These are phyloP conservation scores for Martensiomyces pterosporus DNA, from an alignment of 192 early-diverging fungal genomes.

Conservation along the genomic window DNA sequence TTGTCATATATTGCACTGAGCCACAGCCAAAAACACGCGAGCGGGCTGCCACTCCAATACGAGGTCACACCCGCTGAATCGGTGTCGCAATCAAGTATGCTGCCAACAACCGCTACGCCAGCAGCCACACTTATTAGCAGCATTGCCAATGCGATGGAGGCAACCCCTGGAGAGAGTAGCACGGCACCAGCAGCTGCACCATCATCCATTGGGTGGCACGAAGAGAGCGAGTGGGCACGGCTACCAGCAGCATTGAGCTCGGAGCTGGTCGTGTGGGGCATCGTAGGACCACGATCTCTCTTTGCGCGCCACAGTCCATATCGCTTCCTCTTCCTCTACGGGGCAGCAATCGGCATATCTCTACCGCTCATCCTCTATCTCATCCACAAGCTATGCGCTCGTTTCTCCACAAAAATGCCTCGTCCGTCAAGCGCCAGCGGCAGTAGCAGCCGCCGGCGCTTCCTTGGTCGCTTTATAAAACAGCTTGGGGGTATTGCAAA, in stretches of 20 bases:
- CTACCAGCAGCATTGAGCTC: slow-evolving; percentile 45
- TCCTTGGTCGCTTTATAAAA: neutral
- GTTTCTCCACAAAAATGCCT: neutral
- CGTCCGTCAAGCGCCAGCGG: no score
- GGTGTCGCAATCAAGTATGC: neutral
- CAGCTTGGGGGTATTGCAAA: slow-evolving; percentile 1
- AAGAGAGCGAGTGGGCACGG: slow-evolving; percentile 40
- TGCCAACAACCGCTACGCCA: neutral
- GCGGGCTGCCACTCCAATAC: slow-evolving; percentile 3
- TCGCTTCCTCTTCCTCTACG: slow-evolving; percentile 36
- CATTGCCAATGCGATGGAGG: no score
- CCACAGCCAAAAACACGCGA: slow-evolving; percentile 7
- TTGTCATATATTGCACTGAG: slow-evolving; percentile 21
- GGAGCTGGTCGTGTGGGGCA: slow-evolving; percentile 47
- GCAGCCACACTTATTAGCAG: no score
- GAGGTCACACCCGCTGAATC: neutral
- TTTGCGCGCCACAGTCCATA: slow-evolving; percentile 35
- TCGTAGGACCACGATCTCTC: slow-evolving; percentile 37
- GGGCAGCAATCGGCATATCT: slow-evolving; percentile 21
- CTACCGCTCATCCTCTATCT: slow-evolving; percentile 19
- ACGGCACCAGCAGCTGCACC: no score
- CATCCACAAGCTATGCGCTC: neutral
- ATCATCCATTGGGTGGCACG: slow-evolving; percentile 44
- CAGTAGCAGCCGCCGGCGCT: no score
- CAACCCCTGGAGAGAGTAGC: no score